Evolutionary conservation across 129 eudicot species (phyloP).

Genomic region (Glebionis coronaria): DNA sequence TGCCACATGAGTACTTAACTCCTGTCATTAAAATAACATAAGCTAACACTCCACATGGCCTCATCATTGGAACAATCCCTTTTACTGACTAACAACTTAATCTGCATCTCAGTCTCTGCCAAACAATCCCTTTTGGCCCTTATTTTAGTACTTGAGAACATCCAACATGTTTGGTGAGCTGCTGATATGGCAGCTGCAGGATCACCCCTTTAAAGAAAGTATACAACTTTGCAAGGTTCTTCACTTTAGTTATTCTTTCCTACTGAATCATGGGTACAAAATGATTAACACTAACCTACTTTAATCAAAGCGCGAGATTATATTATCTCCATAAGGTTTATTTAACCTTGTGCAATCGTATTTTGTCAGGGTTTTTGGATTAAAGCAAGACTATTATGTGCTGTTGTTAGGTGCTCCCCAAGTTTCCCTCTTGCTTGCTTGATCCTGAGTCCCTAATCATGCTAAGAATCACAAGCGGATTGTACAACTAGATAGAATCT

Average conservation of each 20-base stretch:
- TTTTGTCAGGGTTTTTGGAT: slow-evolving; percentile 34
- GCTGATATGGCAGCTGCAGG: slow-evolving; percentile 34
- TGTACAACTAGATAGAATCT: slow-evolving; percentile 36
- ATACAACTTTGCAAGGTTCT: slow-evolving; percentile 21
- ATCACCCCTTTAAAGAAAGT: slow-evolving; percentile 24
- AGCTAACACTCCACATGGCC: slow-evolving; percentile 40
- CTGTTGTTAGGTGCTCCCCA: slow-evolving; percentile 38
- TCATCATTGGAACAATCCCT: slow-evolving; percentile 39
- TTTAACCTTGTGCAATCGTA: slow-evolving; percentile 8
- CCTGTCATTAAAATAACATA: slow-evolving; percentile 12
- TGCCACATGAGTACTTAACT: slow-evolving; percentile 25
- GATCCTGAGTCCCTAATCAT: slow-evolving; percentile 34
- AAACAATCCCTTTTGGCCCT: slow-evolving; percentile 18
- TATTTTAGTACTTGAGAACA: slow-evolving; percentile 14
- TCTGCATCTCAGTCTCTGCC: slow-evolving; percentile 23
- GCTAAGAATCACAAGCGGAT: slow-evolving; percentile 36
- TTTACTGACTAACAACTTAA: slow-evolving; percentile 18
- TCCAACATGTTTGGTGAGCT: slow-evolving; percentile 36
- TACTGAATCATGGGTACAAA: slow-evolving; percentile 34
- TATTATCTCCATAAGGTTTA: slow-evolving; percentile 18
- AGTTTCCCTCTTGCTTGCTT: slow-evolving; percentile 24
- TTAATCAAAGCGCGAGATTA: slow-evolving; percentile 25
- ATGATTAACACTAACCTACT: slow-evolving; percentile 42
- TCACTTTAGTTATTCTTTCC: slow-evolving; percentile 23
- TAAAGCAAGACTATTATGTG: slow-evolving; percentile 28